These are phyloP conservation scores for Daedalea quercina DNA, from an alignment of 768 basidiomycete species.

Conservation along the genomic window DNA sequence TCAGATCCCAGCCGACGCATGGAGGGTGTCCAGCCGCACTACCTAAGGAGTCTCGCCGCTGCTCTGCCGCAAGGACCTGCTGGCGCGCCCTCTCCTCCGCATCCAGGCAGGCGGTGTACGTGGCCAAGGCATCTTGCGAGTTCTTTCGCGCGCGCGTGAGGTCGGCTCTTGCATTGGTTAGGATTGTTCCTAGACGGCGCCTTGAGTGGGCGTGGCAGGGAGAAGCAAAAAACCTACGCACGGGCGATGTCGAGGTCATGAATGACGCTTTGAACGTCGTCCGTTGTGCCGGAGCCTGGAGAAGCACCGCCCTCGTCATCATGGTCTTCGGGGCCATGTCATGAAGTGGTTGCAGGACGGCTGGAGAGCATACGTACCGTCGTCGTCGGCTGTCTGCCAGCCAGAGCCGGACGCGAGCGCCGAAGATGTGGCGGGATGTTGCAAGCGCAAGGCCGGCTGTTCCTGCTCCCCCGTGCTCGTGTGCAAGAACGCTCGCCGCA, in stretches of 20 bases:
- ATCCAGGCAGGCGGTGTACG: conserved; percentile 65
- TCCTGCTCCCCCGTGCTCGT: conserved; percentile 10
- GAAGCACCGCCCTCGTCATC: background rate
- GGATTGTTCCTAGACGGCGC: conserved; percentile 2
- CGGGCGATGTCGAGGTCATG: conserved; percentile 30
- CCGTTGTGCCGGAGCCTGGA: background rate
- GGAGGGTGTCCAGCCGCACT: conserved; percentile 12
- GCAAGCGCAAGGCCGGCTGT: background rate
- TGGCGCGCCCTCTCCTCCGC: conserved; percentile 60
- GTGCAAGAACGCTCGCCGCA: conserved; percentile 42
- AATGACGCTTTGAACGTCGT: conserved; percentile 5
- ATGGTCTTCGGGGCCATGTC: conserved; percentile 1
- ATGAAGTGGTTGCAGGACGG: background rate
- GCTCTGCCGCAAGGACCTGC: conserved; percentile 57
- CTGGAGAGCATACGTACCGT: conserved; percentile 8
- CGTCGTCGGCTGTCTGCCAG: conserved; percentile 15
- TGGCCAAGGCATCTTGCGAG: conserved; percentile 63
- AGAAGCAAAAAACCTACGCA: conserved; percentile 24
- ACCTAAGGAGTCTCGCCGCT: conserved; percentile 59
- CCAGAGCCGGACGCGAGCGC: conserved; percentile 14
- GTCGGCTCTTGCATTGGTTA: conserved; percentile 41
- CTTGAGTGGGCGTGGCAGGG: background rate
- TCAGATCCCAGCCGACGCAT: conserved; percentile 11
- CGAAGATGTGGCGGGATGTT: conserved; percentile 3
- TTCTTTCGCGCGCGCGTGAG: conserved; percentile 64